Conservation (phyloP, 2,329 filamentous ascomycete species). For the Verticillium klebahnii region DNA sequence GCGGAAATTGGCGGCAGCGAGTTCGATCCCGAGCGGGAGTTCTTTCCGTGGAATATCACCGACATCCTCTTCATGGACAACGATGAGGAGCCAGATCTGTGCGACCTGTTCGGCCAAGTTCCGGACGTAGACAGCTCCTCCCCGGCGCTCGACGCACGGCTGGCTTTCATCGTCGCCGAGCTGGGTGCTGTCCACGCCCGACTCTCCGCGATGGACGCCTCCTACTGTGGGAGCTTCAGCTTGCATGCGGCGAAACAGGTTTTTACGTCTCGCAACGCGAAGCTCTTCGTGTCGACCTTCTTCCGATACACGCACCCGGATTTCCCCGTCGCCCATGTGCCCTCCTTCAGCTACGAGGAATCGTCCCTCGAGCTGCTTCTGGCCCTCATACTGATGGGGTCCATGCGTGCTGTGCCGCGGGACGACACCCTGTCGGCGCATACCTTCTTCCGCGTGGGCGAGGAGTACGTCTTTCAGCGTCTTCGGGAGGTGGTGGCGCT, state of each 20-base stretch:
- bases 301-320: conserved; percentile 20
- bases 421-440: conserved; percentile 12
- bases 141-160: neutral
- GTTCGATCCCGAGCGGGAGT: neutral
- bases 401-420: conserved; percentile 12
- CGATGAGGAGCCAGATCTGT: conserved; percentile 2
- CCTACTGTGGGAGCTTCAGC: conserved; percentile 12
- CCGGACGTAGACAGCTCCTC: conserved; percentile 1
- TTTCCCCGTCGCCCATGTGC: conserved; percentile 20
- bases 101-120: conserved; percentile 1
- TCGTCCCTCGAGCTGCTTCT: conserved; percentile 12
- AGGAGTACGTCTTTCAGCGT: conserved; percentile 15
- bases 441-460: conserved; percentile 9
- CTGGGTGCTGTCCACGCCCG: conserved; percentile 11
- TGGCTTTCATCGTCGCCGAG: conserved; percentile 7
- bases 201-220: conserved; percentile 7
- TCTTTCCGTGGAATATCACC: conserved; percentile 11
- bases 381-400: conserved; percentile 13
- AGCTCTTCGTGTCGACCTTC: conserved; percentile 15
- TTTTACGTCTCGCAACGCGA: conserved; percentile 15
- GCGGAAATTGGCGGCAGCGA: conserved; percentile 2
- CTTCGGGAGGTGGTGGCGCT: conserved; percentile 5
- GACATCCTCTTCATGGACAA: conserved; percentile 5
- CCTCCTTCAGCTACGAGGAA: conserved; percentile 14
- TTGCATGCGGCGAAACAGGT: conserved; percentile 8